Base-by-base conservation (phyloP, 2,329 filamentous ascomycete species). In the Chaetomium globosum region DNA sequence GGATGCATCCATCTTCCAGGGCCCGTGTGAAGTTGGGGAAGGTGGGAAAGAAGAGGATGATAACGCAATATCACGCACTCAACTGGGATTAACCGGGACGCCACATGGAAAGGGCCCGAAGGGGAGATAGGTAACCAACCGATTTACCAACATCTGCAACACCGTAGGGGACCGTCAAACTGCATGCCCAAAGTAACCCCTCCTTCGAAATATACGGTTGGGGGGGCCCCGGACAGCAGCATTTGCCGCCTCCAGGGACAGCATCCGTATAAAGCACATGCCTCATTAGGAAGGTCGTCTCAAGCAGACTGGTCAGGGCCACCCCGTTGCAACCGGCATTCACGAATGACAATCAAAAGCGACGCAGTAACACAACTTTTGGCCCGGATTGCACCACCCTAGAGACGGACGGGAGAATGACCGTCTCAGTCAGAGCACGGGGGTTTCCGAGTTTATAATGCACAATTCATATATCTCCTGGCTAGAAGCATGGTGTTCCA, bases 221-320 rank as follows among this genome's bases (percentile, higher is more conserved):
- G 16, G 39, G 16, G 39, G 19, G 3, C n/a, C 21, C 46, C 46
- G 8, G 19, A 4, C 46, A n/a, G 46, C 46, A 23, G 8, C 3
- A 59, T 51, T 39, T 59, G 46, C 57, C 57, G 57, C 26, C 21
- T 9, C 4, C 7, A 31, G 23, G 28, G 19, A 19, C 48, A 9
- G 30, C 10, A 13, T 6, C 49, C n/a, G 3, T 54, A 26, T 36
- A 36, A 56, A 48, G 46, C 46, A 62, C 36, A 55, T 62, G 59
- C 59, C 52, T 30, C 28, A 62, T 55, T 62, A 62, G 59, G 59
- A 55, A 62, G 59, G 59, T 62, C 51, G n/a, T 26, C 16, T n/a
- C 13, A 19, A 23, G 49, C 4, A 28, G 30, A 9, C 21, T 33
- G 8, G 31, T 26, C 46, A 26, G 12, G 23, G 9, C 31, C 52